phyloP scores from a whole-genome alignment of 257 asterid species.

The Lantana camara region DNA sequence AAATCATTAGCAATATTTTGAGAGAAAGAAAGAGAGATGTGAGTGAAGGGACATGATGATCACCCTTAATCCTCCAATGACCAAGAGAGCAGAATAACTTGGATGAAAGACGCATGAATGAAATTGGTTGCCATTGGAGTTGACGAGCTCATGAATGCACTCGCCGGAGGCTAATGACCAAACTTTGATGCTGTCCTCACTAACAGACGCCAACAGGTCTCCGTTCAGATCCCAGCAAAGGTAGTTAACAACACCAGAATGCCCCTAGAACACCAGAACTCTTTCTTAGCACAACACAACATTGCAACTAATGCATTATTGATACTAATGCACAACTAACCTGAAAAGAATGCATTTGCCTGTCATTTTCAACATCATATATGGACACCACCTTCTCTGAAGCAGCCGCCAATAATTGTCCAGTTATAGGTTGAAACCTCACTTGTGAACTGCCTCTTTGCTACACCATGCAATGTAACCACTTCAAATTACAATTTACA shows the following conservation, averaged over 20 bases:
- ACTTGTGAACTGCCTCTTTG: conserved; percentile 98
- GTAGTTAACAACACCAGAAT: conserved; percentile 76
- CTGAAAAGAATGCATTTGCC: conserved; percentile 89
- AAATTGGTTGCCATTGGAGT: conserved; percentile 73
- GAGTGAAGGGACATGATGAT: conserved; percentile 21
- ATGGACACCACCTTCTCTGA: conserved; percentile 86
- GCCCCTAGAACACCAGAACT: conserved; percentile 52
- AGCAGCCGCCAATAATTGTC: conserved; percentile 91
- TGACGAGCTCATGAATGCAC: conserved; percentile 84
- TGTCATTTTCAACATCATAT: conserved; percentile 86
- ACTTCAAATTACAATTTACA: conserved; percentile 8
- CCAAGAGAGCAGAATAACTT: conserved; percentile 81
- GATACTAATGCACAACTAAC: conserved; percentile 43
- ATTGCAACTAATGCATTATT: not conserved
- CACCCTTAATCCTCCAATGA: conserved; percentile 87
- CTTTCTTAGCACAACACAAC: not conserved
- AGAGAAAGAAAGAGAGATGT: not conserved
- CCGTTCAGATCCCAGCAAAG: conserved; percentile 97
- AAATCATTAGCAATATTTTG: too few relatives aligned
- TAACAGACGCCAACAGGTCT: conserved; percentile 86
- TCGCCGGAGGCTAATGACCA: conserved; percentile 89
- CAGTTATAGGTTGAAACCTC: conserved; percentile 88
- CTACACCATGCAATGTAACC: conserved; percentile 37
- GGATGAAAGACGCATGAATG: conserved; percentile 97
- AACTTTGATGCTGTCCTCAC: conserved; percentile 90